Conservation (phyloP, 2,329 filamentous ascomycete genomes). For the Rhexocercosporidium sp. region DNA sequence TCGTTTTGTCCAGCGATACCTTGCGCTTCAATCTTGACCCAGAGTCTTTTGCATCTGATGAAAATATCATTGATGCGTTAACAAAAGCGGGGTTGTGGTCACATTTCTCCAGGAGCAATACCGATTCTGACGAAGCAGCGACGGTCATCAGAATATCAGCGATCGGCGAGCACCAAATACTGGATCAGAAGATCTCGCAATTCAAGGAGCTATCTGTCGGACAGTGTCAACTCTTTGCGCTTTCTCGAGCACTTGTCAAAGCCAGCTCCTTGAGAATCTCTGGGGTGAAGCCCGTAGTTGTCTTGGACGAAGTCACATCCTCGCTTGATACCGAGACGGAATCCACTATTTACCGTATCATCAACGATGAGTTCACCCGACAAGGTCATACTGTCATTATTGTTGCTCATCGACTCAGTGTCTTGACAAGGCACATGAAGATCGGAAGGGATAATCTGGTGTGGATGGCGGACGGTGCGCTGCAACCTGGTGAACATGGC, state of each 20-base stretch:
- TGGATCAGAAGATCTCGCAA: constrained; percentile 37
- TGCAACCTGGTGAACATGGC: background rate
- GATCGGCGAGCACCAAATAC: constrained; percentile 27
- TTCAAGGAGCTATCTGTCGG: constrained; percentile 45
- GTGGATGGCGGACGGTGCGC: constrained; percentile 36
- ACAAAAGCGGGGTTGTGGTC: constrained; percentile 2
- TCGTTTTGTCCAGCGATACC: constrained; percentile 44
- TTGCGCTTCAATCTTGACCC: constrained; percentile 43
- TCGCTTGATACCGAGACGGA: constrained; percentile 45
- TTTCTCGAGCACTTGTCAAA: constrained; percentile 52
- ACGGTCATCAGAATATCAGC: background rate
- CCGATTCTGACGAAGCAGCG: background rate
- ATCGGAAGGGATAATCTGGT: constrained; percentile 38
- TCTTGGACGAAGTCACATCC: constrained; percentile 51
- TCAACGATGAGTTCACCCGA: constrained; percentile 41
- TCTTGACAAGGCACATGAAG: constrained; percentile 34
- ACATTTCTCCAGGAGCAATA: background rate
- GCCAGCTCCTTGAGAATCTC: constrained; percentile 9
- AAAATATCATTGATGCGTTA: constrained; percentile 25
- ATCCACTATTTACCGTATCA: constrained; percentile 40
- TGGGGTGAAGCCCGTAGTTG: constrained; percentile 42
- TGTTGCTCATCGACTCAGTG: constrained; percentile 44
- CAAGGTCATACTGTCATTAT: constrained; percentile 43
- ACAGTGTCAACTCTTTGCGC: constrained; percentile 52
- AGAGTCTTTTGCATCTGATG: constrained; percentile 27